Conservation (phyloP, 2,329 filamentous ascomycete genomes). For the Aspergillus transmontanensis region DNA sequence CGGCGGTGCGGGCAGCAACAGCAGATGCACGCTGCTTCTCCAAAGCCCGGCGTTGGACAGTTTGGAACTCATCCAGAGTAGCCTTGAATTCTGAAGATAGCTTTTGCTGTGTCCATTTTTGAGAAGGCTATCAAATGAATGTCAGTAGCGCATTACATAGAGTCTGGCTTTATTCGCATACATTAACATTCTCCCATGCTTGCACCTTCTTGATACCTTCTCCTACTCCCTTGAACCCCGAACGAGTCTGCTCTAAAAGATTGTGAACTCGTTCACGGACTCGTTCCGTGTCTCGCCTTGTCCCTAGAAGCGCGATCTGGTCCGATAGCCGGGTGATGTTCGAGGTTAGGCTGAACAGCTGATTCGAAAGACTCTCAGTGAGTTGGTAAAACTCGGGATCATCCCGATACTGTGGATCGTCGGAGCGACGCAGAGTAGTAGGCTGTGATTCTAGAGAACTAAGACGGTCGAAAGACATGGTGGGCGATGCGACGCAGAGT, state of each 20-base stretch:
- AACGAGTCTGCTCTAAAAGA: constrained; percentile 80
- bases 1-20: constrained; percentile 76
- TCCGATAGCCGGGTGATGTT: constrained; percentile 83
- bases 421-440: constrained; percentile 66
- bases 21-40: constrained; percentile 91
- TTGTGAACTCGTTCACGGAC: constrained; percentile 89
- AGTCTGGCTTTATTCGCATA: constrained; percentile 46
- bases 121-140: constrained; percentile 67
- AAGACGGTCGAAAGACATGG: constrained; percentile 90
- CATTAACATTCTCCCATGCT: constrained; percentile 80
- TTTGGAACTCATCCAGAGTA: constrained; percentile 87
- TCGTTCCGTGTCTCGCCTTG: constrained; percentile 85
- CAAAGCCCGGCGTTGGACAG: constrained; percentile 82
- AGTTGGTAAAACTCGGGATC: constrained; percentile 88
- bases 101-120: constrained; percentile 96
- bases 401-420: constrained; percentile 78
- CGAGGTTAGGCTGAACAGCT: constrained; percentile 84
- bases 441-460: constrained; percentile 81
- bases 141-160: constrained; percentile 15
- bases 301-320: constrained; percentile 84
- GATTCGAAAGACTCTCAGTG: constrained; percentile 80
- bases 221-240: constrained; percentile 86
- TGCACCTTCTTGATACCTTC: constrained; percentile 93
- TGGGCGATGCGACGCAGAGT: constrained; percentile 3
- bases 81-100: constrained; percentile 90